Evolutionary conservation across 2,329 filamentous ascomycete species (phyloP), one percentile per base, ranked within the genome.

Genomic region (Xylariaceae sp.): DNA sequence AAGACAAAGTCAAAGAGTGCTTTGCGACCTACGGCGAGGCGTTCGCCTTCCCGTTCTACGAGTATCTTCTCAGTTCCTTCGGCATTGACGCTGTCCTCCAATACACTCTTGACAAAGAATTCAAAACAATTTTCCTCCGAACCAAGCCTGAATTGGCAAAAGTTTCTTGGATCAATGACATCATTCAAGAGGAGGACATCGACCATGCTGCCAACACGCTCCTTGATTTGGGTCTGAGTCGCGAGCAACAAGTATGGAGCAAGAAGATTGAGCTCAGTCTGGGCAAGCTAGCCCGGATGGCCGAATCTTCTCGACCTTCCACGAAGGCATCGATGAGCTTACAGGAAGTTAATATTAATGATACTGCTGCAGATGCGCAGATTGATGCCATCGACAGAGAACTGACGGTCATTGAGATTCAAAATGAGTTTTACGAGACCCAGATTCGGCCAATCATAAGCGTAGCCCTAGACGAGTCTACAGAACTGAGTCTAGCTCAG

Each of bases 121-220:
- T 84, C 63, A 81, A 96, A 50, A 96, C 90, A 1, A 78, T 79
- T 47, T 99, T 91, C 63, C 77, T 99, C 44, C 83, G 89, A 40
- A 85, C 82, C 50, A 82, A 85, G 57, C 81, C 84, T 0, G 79
- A 85, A 56, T 83, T 90, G 56, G 86, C 87, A 28, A 90, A 90
- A 62, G 78, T 99, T 42, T 86, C 87, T 45, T 99, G 94, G 94
- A 96, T 99, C 73, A 95, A 99, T 67, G 92, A 97, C 66, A 80
- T 97, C 7, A 78, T 85, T 54, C 80, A 82, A 19, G 89, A 94
- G 66, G 79, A 84, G 53, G 84, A 96, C 62, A 90, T 90, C 57
- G 76, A 82, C 12, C 80, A 83, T 50, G 92, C 93, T 11, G 86
- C 87, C 5, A 74, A 83, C 40, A 87, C 86, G 0, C 78, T 99